Percentiles rank a stretch among this genome's conserved stretches.
phyloP scores from a whole-genome alignment of 1,284 basidiomycete species.

The Omphalotus olearius region DNA sequence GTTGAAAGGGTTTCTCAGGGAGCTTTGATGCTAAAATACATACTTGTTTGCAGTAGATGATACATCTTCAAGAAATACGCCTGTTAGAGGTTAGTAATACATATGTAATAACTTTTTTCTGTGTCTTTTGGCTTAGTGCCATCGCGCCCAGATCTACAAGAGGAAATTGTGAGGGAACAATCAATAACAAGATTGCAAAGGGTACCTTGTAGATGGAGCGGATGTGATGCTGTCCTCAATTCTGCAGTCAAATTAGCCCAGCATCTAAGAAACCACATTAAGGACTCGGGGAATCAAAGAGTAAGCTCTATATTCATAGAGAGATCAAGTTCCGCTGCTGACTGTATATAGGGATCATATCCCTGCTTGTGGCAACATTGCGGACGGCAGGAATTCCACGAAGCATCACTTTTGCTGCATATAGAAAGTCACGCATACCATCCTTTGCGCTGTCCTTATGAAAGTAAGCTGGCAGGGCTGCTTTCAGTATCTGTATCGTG shows the following conservation, averaged over 20 bases:
- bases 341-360: constrained; percentile 23
- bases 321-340: not conserved
- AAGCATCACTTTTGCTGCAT: constrained; percentile 33
- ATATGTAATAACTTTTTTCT: constrained; percentile 4
- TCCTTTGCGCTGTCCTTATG: constrained; percentile 41
- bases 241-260: constrained; percentile 41
- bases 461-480: constrained; percentile 33
- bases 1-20: not conserved
- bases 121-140: constrained; percentile 13
- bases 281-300: constrained; percentile 21
- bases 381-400: constrained; percentile 28
- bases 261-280: constrained; percentile 50
- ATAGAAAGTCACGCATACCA: constrained; percentile 39
- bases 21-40: not conserved
- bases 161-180: constrained; percentile 36
- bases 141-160: constrained; percentile 31
- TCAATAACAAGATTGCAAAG: constrained; percentile 44
- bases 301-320: not conserved
- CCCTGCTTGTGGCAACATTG: constrained; percentile 49
- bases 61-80: not conserved
- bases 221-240: constrained; percentile 52
- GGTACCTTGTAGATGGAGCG: constrained; percentile 53
- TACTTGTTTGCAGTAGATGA: not conserved
- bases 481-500: constrained; percentile 6
- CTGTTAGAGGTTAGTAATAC: constrained; percentile 8